A percentile compares a stretch with the other conserved stretches of the same genome.
These are phyloP conservation scores for Penicillium fimorum DNA, from an alignment of 495 filamentous ascomycete species.

Conservation along the genomic window DNA sequence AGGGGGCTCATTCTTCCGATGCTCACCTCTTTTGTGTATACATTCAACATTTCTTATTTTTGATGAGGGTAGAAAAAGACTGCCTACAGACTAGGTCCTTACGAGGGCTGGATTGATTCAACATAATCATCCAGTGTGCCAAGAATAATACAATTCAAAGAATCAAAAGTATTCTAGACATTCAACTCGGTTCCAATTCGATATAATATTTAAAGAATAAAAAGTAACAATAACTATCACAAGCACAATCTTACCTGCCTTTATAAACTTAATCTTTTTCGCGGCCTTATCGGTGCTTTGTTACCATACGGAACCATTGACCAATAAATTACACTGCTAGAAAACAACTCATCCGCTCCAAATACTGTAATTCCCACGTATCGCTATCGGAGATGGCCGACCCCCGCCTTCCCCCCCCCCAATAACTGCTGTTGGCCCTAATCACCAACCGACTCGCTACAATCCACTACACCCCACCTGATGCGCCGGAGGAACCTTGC, in stretches of 20 bases:
- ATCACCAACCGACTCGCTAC: not conserved
- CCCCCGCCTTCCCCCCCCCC: conserved; percentile 13
- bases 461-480: not conserved
- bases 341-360: not conserved
- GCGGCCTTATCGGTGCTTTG: not conserved
- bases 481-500: too few relatives aligned
- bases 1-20: conserved; percentile 12
- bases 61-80: conserved; percentile 16
- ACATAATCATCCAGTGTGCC: conserved; percentile 14
- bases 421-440: not conserved
- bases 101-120: conserved; percentile 16
- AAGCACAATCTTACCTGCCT: not conserved
- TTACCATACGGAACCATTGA: conserved; percentile 10
- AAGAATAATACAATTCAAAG: conserved; percentile 2
- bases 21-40: conserved; percentile 25
- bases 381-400: conserved; percentile 30
- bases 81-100: not conserved
- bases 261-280: not conserved
- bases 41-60: conserved; percentile 33
- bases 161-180: not conserved
- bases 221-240: not conserved
- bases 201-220: not conserved
- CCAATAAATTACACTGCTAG: not conserved
- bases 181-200: not conserved
- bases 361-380: conserved; percentile 1